Conservation (phyloP, 352 stramenopile species). For the Pythium grandisporangium region DNA sequence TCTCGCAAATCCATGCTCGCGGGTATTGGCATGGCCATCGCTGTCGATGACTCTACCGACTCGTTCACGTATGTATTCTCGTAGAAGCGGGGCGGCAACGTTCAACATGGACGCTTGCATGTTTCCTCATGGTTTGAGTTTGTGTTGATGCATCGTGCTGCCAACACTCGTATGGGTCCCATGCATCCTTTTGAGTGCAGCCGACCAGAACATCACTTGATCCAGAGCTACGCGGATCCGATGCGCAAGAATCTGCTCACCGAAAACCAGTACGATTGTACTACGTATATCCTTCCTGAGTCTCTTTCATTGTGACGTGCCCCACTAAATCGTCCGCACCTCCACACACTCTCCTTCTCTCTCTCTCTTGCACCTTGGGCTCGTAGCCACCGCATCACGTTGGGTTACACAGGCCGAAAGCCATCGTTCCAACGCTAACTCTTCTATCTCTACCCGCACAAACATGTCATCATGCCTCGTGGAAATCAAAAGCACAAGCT, state of each 20-base stretch:
- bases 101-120: too few species aligned
- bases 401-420: constrained; percentile 43
- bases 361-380: too few species aligned
- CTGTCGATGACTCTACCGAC: constrained; percentile 32
- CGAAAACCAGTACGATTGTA: constrained; percentile 57
- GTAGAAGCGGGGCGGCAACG: not conserved
- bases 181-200: constrained; percentile 14
- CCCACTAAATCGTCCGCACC: too few species aligned
- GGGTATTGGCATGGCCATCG: constrained; percentile 66
- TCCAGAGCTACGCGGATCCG: constrained; percentile 38
- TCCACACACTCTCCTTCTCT: too few species aligned
- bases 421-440: constrained; percentile 6
- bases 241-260: constrained; percentile 45
- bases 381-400: constrained; percentile 20
- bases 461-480: too few species aligned
- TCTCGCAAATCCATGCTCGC: constrained; percentile 58
- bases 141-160: too few species aligned
- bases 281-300: too few species aligned
- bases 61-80: constrained; percentile 22
- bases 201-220: constrained; percentile 34
- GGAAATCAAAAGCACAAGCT: too few species aligned
- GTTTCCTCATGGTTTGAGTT: not conserved
- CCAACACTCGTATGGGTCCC: not conserved
- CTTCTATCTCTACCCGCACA: too few species aligned
- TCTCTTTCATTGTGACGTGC: too few species aligned